Conservation (phyloP, 306 rosid genomes). For the Cucurbita argyrosperma region DNA sequence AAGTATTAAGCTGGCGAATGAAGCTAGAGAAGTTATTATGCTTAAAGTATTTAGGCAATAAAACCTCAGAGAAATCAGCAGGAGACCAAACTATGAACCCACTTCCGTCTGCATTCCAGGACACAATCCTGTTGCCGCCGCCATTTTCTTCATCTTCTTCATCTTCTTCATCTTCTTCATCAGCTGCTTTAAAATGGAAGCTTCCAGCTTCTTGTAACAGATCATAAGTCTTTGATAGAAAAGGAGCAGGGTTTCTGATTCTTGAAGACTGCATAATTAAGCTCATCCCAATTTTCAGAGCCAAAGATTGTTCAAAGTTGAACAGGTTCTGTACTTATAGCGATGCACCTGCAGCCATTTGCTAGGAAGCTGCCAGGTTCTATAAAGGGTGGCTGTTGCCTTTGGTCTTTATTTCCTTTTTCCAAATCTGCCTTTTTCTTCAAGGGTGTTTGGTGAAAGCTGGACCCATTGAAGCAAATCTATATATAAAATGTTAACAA, state of each 20-base stretch:
- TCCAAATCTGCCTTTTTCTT: background rate
- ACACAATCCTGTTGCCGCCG: conserved; percentile 18
- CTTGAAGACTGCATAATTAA: conserved; percentile 15
- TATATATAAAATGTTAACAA: background rate
- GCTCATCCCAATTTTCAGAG: background rate
- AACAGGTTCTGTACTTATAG: background rate
- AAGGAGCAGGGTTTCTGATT: conserved; percentile 51
- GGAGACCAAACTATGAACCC: conserved; percentile 83
- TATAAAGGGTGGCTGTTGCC: background rate
- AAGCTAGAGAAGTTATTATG: conserved; percentile 94
- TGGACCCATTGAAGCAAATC: background rate
- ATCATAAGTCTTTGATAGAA: conserved; percentile 54
- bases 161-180: background rate
- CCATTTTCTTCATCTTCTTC: conserved; percentile 2
- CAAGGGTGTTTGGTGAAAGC: background rate
- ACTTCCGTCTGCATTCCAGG: conserved; percentile 65
- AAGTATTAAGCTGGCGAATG: conserved; percentile 79
- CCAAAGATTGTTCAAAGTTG: conserved; percentile 1
- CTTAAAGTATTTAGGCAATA: conserved; percentile 70
- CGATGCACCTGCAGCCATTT: background rate
- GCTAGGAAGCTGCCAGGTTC: conserved; percentile 6
- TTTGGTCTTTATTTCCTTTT: background rate
- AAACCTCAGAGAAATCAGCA: conserved; percentile 52
- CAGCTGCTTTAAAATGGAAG: background rate
- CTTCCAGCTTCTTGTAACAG: conserved; percentile 43